Evolutionary conservation across 768 basidiomycete genomes (phyloP).

Genomic region (Leccinellum albellum): DNA sequence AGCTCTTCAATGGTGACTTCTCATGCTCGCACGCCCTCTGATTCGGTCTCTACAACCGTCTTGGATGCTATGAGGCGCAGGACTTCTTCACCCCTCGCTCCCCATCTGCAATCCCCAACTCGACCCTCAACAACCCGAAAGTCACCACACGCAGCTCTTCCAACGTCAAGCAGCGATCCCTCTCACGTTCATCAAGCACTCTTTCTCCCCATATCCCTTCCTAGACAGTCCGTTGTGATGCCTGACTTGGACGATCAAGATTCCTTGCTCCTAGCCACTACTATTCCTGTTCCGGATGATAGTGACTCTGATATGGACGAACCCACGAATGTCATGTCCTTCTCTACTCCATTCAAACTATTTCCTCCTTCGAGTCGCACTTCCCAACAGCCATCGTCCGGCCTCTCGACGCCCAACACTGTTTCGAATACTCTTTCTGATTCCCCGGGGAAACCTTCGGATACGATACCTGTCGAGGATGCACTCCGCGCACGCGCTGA

Average conservation of each 20-base stretch:
- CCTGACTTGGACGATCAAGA: constrained; percentile 47
- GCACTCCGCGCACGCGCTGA: constrained; percentile 82
- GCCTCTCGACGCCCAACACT: constrained; percentile 43
- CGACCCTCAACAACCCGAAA: constrained; percentile 37
- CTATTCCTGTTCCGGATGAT: constrained; percentile 72
- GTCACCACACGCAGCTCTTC: constrained; percentile 36
- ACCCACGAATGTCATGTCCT: constrained; percentile 63
- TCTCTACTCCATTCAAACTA: constrained; percentile 62
- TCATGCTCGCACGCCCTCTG: constrained; percentile 46
- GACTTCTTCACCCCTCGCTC: constrained; percentile 48
- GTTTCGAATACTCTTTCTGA: constrained; percentile 62
- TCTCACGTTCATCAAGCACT: constrained; percentile 17
- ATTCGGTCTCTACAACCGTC: constrained; percentile 23
- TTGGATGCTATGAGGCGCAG: constrained; percentile 36
- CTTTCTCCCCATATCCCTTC: constrained; percentile 24
- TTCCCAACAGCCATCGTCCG: constrained; percentile 48
- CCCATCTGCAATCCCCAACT: constrained; percentile 27
- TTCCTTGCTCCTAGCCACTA: constrained; percentile 64
- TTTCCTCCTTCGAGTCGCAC: constrained; percentile 40
- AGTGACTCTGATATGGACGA: constrained; percentile 63
- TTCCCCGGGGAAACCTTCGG: constrained; percentile 42
- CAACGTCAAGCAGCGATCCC: constrained; percentile 31
- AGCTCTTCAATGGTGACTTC: constrained; percentile 32
- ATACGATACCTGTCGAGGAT: constrained; percentile 67
- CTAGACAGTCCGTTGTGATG: constrained; percentile 44